Base-by-base conservation (phyloP, 306 rosid species). In the Clitoria ternatea region DNA sequence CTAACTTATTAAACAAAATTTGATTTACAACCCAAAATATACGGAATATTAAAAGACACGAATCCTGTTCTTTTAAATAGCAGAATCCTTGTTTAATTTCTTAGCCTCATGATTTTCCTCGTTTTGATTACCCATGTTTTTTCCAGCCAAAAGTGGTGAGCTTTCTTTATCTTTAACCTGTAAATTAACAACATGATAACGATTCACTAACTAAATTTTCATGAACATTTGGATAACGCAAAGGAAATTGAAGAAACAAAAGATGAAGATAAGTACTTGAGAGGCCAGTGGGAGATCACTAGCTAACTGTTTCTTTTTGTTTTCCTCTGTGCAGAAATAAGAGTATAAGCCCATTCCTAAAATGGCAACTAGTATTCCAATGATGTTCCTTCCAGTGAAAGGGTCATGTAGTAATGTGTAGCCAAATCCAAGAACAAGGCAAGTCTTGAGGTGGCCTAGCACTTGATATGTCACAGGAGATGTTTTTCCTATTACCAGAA, bases 381-480 rank as follows among this genome's bases (percentile, higher is more conserved):
- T 26, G 18, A 94, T 85, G 91, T 94, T 94, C 75, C 92, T 91
- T 36, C 80, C 87, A 0, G 96, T 89, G 87, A 94, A 94, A 33
- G 99, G 99, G 49, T 94, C 99, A 79, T 86, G 99, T 2, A 94
- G 91, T 19, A 94, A 85, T 76, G 99, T 94, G 81, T 94, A 94
- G 43, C 99, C 99, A 85, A 94, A 94, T 43, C 81, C 96, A 8
- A 94, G 87, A 57, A 94, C 95, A 77, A 94, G 95, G 76, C 99
- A 94, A 10, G 99, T 94, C 82, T 94, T 94, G 77, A 94, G 97
- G 69, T 94, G 99, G 13, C 99, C 99, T 13, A 94, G 62, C 44
- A 94, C 99, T 85, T 94, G 99, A 66, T 94, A 94, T 3, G 99
- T 94, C 20, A 94, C 99, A 0, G 99, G 99, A 6, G 99, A 94